A percentile compares a stretch with the other conserved stretches of the same genome.
Conservation (phyloP, 179 eudicot genomes). For the Spergularia azorica region DNA sequence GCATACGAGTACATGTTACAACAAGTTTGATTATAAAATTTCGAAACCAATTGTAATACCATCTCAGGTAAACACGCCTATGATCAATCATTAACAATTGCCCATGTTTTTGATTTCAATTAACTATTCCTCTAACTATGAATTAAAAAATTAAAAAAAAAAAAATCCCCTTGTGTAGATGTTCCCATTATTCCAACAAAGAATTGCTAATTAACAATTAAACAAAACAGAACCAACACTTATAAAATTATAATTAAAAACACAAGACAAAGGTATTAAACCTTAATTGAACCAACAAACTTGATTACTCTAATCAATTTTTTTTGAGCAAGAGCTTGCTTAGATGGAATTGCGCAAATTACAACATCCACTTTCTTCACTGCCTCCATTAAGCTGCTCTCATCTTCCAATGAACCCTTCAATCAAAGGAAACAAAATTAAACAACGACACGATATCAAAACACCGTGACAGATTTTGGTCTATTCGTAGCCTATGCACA, state of each 20-base stretch:
- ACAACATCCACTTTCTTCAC: conserved; percentile 78
- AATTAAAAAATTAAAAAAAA: not conserved
- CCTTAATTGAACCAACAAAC: conserved; percentile 71
- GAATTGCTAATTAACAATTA: not conserved
- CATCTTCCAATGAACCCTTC: conserved; percentile 83
- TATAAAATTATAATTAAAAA: not conserved
- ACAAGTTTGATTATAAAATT: not conserved
- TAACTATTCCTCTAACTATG: not conserved
- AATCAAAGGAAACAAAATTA: not conserved
- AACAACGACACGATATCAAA: not conserved
- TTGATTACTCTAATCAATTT: conserved; percentile 63
- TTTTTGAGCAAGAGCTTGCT: conserved; percentile 65
- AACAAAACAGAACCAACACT: not conserved
- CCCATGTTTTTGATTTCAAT: not conserved
- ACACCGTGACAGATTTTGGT: too few relatives aligned
- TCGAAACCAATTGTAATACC: not conserved
- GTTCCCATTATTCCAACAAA: conserved; percentile 19
- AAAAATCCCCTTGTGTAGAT: not conserved
- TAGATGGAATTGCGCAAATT: conserved; percentile 65
- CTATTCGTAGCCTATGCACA: too few relatives aligned
- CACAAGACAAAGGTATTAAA: conserved; percentile 7
- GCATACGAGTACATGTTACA: not conserved
- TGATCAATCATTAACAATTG: conserved; percentile 3
- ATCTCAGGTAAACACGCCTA: not conserved
- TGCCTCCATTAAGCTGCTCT: conserved; percentile 63